Evolutionary conservation across 305 asterid species (phyloP).

Genomic region (Solanum hybrid): DNA sequence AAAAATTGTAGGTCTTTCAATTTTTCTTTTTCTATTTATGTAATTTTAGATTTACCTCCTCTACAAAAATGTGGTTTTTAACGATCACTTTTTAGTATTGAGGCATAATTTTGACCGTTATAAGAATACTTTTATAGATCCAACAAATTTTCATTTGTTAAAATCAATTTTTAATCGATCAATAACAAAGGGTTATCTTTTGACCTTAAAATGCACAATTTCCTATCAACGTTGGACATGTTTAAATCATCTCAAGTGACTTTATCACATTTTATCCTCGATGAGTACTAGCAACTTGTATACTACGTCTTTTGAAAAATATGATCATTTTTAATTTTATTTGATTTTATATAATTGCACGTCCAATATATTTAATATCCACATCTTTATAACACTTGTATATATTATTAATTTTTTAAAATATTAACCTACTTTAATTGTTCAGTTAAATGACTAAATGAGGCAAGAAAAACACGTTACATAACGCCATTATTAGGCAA

Average conservation of each 20-base stretch:
- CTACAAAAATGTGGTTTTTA: not conserved
- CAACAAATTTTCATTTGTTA: not conserved
- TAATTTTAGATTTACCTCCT: not conserved
- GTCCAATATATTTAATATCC: not conserved
- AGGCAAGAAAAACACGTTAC: not conserved
- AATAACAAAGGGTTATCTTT: not conserved
- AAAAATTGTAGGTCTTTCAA: not conserved
- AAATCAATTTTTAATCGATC: not conserved
- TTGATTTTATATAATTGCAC: not conserved
- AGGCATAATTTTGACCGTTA: not conserved
- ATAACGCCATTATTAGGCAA: not conserved
- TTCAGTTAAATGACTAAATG: not conserved
- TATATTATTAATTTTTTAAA: not conserved
- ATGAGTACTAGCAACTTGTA: not conserved
- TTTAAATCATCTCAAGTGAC: not conserved
- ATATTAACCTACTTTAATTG: not conserved
- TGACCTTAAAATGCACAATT: not conserved
- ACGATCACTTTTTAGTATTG: not conserved
- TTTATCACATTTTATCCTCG: not conserved
- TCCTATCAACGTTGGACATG: accelerated
- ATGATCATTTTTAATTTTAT: not conserved
- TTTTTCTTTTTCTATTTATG: not conserved
- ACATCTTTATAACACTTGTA: not conserved
- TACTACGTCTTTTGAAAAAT: not conserved
- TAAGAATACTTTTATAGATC: not conserved